phyloP scores from a whole-genome alignment of 768 basidiomycete species.

The Coprinopsis sp. region DNA sequence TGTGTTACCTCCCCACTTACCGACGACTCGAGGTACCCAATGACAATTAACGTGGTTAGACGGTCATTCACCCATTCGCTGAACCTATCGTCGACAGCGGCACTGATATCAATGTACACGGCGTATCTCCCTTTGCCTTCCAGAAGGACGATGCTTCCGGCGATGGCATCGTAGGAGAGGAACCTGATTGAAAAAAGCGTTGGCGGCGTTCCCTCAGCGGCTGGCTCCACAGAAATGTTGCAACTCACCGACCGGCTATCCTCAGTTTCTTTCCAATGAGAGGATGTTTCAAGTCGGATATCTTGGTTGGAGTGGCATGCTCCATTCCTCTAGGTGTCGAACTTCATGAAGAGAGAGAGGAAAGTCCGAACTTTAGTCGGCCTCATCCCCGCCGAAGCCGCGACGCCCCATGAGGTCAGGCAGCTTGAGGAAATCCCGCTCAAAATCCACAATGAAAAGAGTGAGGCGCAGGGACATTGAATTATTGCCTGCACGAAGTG shows the following conservation, averaged over 20 bases:
- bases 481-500: not conserved
- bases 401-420: too few species aligned
- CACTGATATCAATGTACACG: conserved; percentile 52
- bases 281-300: conserved; percentile 35
- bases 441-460: too few species aligned
- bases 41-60: conserved; percentile 44
- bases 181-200: conserved; percentile 48
- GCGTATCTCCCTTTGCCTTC: conserved; percentile 38
- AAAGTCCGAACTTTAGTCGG: too few species aligned
- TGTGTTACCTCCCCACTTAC: conserved; percentile 29
- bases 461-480: not conserved
- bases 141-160: conserved; percentile 43
- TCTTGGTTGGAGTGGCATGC: conserved; percentile 38
- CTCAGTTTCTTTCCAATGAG: conserved; percentile 50
- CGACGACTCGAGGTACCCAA: conserved; percentile 55
- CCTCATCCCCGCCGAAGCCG: too few species aligned
- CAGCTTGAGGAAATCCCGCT: too few species aligned
- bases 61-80: conserved; percentile 49
- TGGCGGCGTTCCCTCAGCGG: too few species aligned
- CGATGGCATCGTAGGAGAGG: conserved; percentile 48
- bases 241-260: conserved; percentile 56
- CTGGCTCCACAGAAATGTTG: too few species aligned
- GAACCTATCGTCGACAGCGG: conserved; percentile 41
- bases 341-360: not conserved
- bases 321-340: conserved; percentile 49